Evolutionary conservation across 169 alveolate species (phyloP).

Genomic region (Plasmodium malariae): DNA sequence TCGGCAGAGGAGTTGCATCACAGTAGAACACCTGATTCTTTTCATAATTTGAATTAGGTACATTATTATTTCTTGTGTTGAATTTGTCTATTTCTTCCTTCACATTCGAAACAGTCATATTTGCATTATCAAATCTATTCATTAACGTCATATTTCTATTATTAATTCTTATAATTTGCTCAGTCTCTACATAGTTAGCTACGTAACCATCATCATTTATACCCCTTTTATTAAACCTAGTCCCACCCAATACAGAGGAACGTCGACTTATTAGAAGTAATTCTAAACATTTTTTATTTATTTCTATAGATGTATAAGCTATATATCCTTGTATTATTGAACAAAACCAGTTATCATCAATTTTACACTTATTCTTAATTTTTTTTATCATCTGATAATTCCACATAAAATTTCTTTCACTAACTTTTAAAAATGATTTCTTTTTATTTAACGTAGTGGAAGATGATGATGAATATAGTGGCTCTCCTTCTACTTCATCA

Average conservation of each 20-base stretch:
- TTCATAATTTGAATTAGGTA: too few relatives aligned
- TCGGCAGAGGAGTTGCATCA: too few relatives aligned
- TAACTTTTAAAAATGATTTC: conserved; percentile 26
- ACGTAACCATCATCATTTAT: conserved; percentile 91
- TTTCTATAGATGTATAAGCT: conserved; percentile 77
- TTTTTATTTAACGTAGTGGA: neutral
- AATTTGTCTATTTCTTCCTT: neutral
- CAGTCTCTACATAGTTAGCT: conserved; percentile 97
- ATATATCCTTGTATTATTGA: conserved; percentile 85
- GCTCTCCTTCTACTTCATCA: conserved; percentile 48
- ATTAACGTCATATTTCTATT: conserved; percentile 78
- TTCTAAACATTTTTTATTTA: conserved; percentile 78
- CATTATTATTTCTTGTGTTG: neutral
- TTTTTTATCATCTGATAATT: conserved; percentile 74
- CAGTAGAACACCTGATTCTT: too few relatives aligned
- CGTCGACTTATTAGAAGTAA: conserved; percentile 92
- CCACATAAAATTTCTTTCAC: conserved; percentile 71
- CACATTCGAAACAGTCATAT: neutral
- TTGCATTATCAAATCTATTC: conserved; percentile 79
- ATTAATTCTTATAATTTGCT: conserved; percentile 88
- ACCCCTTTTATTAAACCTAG: conserved; percentile 96
- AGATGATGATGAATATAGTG: conserved; percentile 9
- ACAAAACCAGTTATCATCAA: conserved; percentile 74
- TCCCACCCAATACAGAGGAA: conserved; percentile 95
- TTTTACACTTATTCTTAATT: conserved; percentile 46